These are phyloP conservation scores for Nannochloropsis salina DNA, from an alignment of 108 stramenopile genomes.

Conservation along the genomic window DNA sequence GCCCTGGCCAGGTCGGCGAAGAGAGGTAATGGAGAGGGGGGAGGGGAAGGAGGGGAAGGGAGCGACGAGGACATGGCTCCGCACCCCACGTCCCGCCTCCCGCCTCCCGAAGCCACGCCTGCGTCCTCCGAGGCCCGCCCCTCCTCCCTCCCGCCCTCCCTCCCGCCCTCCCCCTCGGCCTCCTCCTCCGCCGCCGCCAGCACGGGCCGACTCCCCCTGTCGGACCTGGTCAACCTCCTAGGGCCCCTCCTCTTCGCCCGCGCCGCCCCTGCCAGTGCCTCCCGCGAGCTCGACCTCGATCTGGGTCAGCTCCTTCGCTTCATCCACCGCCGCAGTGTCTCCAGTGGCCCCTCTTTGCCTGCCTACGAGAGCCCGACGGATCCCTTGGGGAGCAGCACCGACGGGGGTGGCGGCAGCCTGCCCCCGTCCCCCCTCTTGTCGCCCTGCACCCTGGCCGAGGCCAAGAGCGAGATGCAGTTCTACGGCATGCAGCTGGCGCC, in stretches of 20 bases:
- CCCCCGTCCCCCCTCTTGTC: neutral
- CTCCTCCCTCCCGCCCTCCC: too few species aligned
- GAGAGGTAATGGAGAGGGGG: neutral
- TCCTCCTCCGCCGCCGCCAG: too few species aligned
- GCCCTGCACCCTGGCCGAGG: constrained; percentile 43
- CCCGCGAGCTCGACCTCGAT: neutral
- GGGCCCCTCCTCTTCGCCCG: neutral
- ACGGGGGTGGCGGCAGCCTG: neutral
- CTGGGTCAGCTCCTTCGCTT: neutral
- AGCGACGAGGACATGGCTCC: neutral
- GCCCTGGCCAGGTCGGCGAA: neutral
- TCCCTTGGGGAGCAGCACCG: too few species aligned
- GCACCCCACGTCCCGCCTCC: too few species aligned
- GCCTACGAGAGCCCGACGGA: neutral
- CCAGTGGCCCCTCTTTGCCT: neutral
- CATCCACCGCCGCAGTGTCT: neutral
- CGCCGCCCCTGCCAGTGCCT: too few species aligned
- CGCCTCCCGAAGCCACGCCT: too few species aligned
- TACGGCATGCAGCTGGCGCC: constrained; percentile 63
- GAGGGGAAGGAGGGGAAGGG: neutral
- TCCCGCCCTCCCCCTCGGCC: too few species aligned
- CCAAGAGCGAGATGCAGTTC: constrained; percentile 63
- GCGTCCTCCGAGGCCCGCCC: too few species aligned
- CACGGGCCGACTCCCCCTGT: neutral
- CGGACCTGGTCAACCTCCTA: neutral